Evolutionary conservation across 441 rosid species (phyloP).

Genomic region (Adansonia rubrostipa): DNA sequence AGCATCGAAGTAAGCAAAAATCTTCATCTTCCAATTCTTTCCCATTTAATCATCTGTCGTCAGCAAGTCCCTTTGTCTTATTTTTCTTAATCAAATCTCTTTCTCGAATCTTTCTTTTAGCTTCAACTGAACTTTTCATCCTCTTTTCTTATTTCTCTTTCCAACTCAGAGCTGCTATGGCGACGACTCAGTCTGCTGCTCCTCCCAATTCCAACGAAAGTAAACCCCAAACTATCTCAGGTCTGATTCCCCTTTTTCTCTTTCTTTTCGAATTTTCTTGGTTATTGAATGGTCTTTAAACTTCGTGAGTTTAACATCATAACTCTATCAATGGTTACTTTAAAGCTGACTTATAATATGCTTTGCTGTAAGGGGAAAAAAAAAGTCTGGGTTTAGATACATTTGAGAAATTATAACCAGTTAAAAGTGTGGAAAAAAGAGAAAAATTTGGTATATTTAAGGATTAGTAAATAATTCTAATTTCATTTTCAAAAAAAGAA

Average conservation of each 20-base stretch:
- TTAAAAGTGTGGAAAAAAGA: neutral
- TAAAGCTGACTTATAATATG: neutral
- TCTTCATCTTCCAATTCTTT: too few species aligned
- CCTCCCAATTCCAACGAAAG: conserved; percentile 31
- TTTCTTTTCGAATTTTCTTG: neutral
- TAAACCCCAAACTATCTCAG: conserved; percentile 35
- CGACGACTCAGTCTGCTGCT: conserved; percentile 44
- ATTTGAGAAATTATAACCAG: neutral
- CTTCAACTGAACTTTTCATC: neutral
- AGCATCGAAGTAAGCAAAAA: too few species aligned
- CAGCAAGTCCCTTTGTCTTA: too few species aligned
- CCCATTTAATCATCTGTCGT: too few species aligned
- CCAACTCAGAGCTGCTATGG: conserved; percentile 20
- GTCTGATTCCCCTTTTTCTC: conserved; percentile 15
- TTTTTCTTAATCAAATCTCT: too few species aligned
- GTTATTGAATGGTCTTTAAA: neutral
- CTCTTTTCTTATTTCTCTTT: neutral
- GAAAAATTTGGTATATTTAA: neutral
- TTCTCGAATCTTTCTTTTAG: too few species aligned
- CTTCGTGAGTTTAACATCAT: neutral
- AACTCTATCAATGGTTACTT: neutral
- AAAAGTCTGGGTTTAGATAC: neutral
- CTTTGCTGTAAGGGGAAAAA: neutral
- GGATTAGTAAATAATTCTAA: neutral
- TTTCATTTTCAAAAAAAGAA: neutral